These are phyloP conservation scores for Aspergillus conjunctus DNA, from an alignment of 495 filamentous ascomycete genomes.

Conservation along the genomic window DNA sequence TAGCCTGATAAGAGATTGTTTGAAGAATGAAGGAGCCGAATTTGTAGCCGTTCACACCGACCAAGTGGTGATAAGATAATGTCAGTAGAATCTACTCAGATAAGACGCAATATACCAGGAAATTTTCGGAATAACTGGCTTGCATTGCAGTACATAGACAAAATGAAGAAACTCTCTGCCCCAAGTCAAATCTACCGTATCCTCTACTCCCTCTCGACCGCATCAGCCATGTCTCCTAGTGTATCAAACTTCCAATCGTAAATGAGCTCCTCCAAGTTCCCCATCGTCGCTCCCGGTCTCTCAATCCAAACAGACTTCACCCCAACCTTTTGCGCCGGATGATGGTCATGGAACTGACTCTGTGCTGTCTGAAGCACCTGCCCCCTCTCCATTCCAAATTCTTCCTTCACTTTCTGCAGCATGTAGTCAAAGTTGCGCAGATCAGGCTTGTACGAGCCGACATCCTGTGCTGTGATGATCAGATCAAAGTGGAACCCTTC, in stretches of 20 bases:
- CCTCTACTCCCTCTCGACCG: constrained; percentile 19
- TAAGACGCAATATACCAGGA: too few species aligned
- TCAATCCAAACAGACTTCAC: constrained; percentile 73
- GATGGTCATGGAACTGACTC: constrained; percentile 72
- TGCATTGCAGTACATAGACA: too few species aligned
- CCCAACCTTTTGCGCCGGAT: constrained; percentile 63
- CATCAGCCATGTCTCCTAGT: constrained; percentile 71
- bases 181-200: too few species aligned
- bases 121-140: too few species aligned
- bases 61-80: too few species aligned
- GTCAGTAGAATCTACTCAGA: too few species aligned
- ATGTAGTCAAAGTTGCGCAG: constrained; percentile 68
- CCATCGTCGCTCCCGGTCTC: constrained; percentile 49
- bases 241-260: constrained; percentile 64
- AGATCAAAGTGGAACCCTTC: constrained; percentile 60
- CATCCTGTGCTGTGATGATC: constrained; percentile 74
- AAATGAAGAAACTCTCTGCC: too few species aligned
- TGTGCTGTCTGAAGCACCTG: constrained; percentile 70
- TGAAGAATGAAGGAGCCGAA: too few species aligned
- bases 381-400: constrained; percentile 55
- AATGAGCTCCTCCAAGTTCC: constrained; percentile 47
- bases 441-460: constrained; percentile 76
- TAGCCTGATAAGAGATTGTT: too few species aligned
- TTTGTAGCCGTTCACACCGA: too few species aligned
- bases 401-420: constrained; percentile 52